Conservation (phyloP, 768 basidiomycete genomes). For the Macrolepiota albuminosa region DNA sequence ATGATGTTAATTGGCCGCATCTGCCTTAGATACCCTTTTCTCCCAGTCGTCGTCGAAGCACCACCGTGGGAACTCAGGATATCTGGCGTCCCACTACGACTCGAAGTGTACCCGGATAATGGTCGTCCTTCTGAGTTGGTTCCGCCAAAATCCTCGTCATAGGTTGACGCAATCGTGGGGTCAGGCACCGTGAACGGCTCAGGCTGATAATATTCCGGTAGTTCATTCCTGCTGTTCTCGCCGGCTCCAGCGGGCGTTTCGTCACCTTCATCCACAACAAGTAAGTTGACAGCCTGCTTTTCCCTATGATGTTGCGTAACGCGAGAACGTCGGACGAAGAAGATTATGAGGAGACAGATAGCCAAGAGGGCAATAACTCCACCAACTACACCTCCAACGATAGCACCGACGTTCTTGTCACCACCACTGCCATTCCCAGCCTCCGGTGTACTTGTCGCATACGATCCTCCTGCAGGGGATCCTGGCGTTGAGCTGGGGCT, state of each 20-base stretch:
- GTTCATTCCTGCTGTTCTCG: constrained; percentile 33
- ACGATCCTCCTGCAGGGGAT: constrained; percentile 67
- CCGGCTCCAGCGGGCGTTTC: constrained; percentile 22
- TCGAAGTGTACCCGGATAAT: constrained; percentile 34
- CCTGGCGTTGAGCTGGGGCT: constrained; percentile 81
- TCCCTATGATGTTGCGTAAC: constrained; percentile 31
- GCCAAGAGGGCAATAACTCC: constrained; percentile 17
- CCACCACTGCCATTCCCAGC: constrained; percentile 24
- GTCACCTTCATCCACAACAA: constrained; percentile 57
- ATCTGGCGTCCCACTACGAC: constrained; percentile 47
- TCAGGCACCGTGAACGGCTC: constrained; percentile 73
- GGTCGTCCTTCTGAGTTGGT: constrained; percentile 25
- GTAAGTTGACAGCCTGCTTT: constrained; percentile 63
- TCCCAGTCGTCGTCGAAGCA: constrained; percentile 24
- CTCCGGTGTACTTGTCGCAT: constrained; percentile 50
- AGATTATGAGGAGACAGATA: constrained; percentile 17
- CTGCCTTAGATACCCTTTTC: constrained; percentile 45
- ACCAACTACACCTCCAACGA: constrained; percentile 25
- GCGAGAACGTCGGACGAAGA: constrained; percentile 21
- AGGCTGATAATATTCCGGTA: constrained; percentile 69
- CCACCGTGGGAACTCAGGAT: constrained; percentile 18
- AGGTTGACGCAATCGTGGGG: constrained; percentile 38
- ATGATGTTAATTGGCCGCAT: constrained; percentile 75
- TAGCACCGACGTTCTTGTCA: constrained; percentile 30
- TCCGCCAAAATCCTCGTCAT: constrained; percentile 20